These are phyloP conservation scores for Fomitiporia mediterranea DNA, from an alignment of 1,284 basidiomycete species.

Conservation along the genomic window DNA sequence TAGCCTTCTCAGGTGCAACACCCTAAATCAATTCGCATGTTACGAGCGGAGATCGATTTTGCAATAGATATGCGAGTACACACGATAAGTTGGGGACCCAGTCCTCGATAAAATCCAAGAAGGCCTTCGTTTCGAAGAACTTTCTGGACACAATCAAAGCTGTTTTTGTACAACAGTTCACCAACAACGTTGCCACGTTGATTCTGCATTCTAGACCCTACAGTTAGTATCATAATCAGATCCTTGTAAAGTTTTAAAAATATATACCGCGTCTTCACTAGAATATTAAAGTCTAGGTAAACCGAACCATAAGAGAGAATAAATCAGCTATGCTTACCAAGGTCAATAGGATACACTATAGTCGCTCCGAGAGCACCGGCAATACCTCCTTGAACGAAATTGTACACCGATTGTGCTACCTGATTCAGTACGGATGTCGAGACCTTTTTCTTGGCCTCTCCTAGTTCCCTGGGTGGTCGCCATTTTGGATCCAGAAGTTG, in stretches of 20 bases:
- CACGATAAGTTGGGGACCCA: slow-evolving; percentile 91
- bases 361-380: slow-evolving; percentile 92
- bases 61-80: slow-evolving; percentile 27
- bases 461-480: slow-evolving; percentile 60
- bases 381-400: slow-evolving; percentile 86
- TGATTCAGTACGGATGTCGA: slow-evolving; percentile 36
- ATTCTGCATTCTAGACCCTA: slow-evolving; percentile 93
- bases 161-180: slow-evolving; percentile 92
- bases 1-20: slow-evolving; percentile 97
- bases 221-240: slow-evolving; percentile 5
- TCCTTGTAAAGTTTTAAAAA: slow-evolving; percentile 10
- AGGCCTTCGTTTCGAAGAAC: slow-evolving; percentile 95
- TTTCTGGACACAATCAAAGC: slow-evolving; percentile 89
- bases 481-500: slow-evolving; percentile 85
- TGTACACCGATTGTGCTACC: slow-evolving; percentile 70
- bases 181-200: slow-evolving; percentile 93
- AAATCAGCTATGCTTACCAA: slow-evolving; percentile 57
- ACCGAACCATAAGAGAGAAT: slow-evolving; percentile 3
- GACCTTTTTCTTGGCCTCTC: slow-evolving; percentile 31
- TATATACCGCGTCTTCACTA: slow-evolving; percentile 58
- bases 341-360: slow-evolving; percentile 91
- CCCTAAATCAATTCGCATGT: slow-evolving; percentile 50
- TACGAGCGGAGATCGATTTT: slow-evolving; percentile 3
- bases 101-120: slow-evolving; percentile 92
- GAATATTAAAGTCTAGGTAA: slow-evolving; percentile 5